Conservation (phyloP, 2,329 filamentous ascomycete genomes). For the Fusarium sacchari region DNA sequence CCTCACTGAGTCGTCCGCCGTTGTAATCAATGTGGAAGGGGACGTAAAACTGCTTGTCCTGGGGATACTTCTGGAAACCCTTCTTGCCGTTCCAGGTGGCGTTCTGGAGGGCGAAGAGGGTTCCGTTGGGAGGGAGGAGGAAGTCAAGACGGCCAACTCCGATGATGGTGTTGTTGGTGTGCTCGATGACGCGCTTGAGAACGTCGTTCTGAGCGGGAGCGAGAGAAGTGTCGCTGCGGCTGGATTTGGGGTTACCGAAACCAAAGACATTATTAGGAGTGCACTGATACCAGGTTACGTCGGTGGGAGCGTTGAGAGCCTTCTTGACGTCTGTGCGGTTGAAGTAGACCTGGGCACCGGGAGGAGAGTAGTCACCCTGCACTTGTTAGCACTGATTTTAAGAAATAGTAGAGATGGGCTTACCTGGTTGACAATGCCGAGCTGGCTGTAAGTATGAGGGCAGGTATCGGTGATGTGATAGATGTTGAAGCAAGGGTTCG, state of each 20-base stretch:
- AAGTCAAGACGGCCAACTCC: conserved; percentile 61
- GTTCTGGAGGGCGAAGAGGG: conserved; percentile 78
- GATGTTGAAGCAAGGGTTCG: conserved; percentile 83
- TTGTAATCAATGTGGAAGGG: conserved; percentile 64
- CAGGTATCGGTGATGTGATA: conserved; percentile 80
- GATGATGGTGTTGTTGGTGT: conserved; percentile 48
- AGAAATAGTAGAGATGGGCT: rapidly evolving
- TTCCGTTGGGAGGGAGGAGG: conserved; percentile 75
- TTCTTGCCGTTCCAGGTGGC: conserved; percentile 79
- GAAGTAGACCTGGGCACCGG: conserved; percentile 73
- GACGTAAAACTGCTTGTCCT: conserved; percentile 70
- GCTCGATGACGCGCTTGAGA: conserved; percentile 45
- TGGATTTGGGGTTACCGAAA: conserved; percentile 30
- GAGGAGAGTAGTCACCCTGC: conserved; percentile 68
- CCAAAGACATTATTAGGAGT: conserved; percentile 42
- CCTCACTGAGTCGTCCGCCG: conserved; percentile 61
- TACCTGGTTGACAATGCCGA: conserved; percentile 71
- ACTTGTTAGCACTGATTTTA: neutral
- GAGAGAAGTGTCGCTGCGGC: conserved; percentile 26
- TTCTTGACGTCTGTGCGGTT: conserved; percentile 75
- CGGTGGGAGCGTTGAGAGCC: conserved; percentile 70
- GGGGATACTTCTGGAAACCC: conserved; percentile 67
- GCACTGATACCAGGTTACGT: conserved; percentile 45
- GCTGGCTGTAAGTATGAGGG: conserved; percentile 73
- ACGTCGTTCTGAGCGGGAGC: conserved; percentile 35